Evolutionary conservation across 2,329 filamentous ascomycete species (phyloP), one percentile per base, ranked within the genome.

Genomic region (Rugonectria rugulosa): DNA sequence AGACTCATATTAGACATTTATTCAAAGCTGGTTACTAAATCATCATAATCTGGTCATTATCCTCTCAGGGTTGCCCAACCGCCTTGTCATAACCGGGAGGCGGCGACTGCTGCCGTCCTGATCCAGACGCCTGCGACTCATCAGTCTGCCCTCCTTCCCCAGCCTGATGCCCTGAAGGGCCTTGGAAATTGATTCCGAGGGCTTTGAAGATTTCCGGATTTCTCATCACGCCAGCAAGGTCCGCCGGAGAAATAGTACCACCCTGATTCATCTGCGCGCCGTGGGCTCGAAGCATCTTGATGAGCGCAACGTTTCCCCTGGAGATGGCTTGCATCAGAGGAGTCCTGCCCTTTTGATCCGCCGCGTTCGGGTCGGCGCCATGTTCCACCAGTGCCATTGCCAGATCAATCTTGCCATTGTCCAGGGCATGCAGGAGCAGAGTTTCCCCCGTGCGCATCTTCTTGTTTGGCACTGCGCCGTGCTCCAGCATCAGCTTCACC

Each of bases 291-390:
- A 76, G 58, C 37, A 73, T 10, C 53, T 54, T 56, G 20, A 74
- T 60, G 56, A 74, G 29, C 10, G 68, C 63, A 0, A 63, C 10
- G 23, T 75, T 62, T 9, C 68, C 64, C 24, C 57, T 66, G 27
- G 63, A 47, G 14, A 73, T 53, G 6, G 72, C 72, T 45, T 71
- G 67, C 59, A 73, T 60, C 42, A 75, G 50, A 6, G 73, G 72
- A 12, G 69, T 70, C 34, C 68, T 61, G 2, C 65, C 68, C 31
- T 69, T 68, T 26, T 69, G 69, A 9, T 73, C 70, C 6, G 60
- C 47, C 2, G 59, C 57, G 14, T 76, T 75, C 0, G 68, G 54
- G 31, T 75, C 67, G 1, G 72, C 72, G 5, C 73, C 74, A 19
- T 69, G 59, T 31, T 68, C 58, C 1, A 76, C 56, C 10, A 76